phyloP scores from a whole-genome alignment of 257 asterid species.

The Nicotiana tomentosiformis region DNA sequence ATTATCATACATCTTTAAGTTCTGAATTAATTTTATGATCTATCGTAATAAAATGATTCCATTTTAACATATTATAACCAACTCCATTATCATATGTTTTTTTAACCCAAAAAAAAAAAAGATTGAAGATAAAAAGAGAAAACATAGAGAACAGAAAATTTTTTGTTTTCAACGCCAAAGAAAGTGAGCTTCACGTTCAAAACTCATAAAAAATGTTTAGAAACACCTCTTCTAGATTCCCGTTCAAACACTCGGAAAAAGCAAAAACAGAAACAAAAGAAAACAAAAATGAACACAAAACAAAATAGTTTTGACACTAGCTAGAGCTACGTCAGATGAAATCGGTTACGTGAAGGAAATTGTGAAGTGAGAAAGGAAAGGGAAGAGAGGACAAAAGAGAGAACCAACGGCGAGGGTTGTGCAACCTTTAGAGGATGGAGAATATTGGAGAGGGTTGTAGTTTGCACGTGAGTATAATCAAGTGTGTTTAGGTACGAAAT shows the following conservation, averaged over 20 bases:
- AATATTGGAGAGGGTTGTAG: constrained; percentile 15
- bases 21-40: too few species aligned
- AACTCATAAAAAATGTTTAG: too few species aligned
- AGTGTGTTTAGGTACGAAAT: too few species aligned
- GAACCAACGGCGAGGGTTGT: constrained; percentile 11
- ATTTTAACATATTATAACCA: too few species aligned
- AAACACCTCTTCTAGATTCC: background rate
- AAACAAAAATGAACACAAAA: background rate
- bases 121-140: too few species aligned
- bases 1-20: too few species aligned
- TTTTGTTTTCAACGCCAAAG: too few species aligned
- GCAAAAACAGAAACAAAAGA: constrained; percentile 2
- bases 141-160: too few species aligned
- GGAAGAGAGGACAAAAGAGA: background rate
- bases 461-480: constrained; percentile 8
- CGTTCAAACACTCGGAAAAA: background rate
- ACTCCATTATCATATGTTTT: too few species aligned
- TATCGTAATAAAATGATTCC: too few species aligned
- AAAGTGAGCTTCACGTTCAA: too few species aligned
- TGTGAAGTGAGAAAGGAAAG: background rate
- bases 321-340: constrained; percentile 12
- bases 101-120: too few species aligned
- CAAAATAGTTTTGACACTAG: background rate
- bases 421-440: constrained; percentile 8
- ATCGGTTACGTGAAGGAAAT: constrained; percentile 27